Evolutionary conservation across 345 rosid genomes (phyloP).

Genomic region (Anastatica hierochuntica): DNA sequence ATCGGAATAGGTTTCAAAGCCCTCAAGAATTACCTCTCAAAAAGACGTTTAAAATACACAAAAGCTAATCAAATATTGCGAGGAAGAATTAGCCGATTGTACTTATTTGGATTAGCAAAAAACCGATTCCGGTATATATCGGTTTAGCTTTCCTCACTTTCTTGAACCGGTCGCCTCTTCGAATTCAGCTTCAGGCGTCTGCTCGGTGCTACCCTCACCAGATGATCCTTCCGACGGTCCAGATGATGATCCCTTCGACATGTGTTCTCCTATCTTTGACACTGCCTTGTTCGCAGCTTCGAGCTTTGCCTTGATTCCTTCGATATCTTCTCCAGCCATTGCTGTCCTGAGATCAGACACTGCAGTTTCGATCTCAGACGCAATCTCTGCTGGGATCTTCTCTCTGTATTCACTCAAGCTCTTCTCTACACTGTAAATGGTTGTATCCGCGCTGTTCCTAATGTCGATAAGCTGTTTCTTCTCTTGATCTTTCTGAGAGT

Average conservation of each 20-base stretch:
- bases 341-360: conserved; percentile 62
- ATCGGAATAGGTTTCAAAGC: too few species aligned
- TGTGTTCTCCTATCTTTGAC: conserved; percentile 82
- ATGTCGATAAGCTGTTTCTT: conserved; percentile 62
- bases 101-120: too few species aligned
- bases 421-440: conserved; percentile 81
- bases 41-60: too few species aligned
- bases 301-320: conserved; percentile 65
- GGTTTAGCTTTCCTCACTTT: too few species aligned
- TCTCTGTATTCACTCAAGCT: conserved; percentile 72
- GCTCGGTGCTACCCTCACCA: conserved; percentile 34
- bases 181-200: conserved; percentile 71
- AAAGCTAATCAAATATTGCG: too few species aligned
- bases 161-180: conserved; percentile 47
- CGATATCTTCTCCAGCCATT: conserved; percentile 43
- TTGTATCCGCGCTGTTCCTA: conserved; percentile 66
- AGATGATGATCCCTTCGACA: conserved; percentile 52
- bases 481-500: conserved; percentile 66
- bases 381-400: conserved; percentile 62
- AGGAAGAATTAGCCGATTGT: too few species aligned
- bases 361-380: conserved; percentile 66
- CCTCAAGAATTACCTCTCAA: too few species aligned
- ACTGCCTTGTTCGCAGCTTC: conserved; percentile 77
- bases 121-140: too few species aligned
- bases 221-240: conserved; percentile 45